Evolutionary conservation across 1,284 basidiomycete species (phyloP).

Genomic region (Vanrija humicola): DNA sequence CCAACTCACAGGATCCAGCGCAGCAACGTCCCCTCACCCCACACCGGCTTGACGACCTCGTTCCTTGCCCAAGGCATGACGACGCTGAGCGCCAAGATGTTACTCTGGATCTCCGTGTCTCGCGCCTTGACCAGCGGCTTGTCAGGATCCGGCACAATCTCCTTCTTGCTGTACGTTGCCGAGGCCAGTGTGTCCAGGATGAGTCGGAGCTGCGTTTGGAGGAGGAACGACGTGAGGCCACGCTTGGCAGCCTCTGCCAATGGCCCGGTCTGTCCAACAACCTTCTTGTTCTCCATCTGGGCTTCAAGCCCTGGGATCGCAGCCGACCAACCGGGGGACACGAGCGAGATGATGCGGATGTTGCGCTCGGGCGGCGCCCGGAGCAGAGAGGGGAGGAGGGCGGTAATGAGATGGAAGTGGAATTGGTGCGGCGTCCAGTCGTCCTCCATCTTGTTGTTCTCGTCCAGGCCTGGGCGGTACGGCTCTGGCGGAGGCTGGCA

Average conservation of each 20-base stretch:
- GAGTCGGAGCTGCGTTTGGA: constrained; percentile 39
- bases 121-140: constrained; percentile 19
- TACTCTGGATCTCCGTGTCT: constrained; percentile 37
- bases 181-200: constrained; percentile 44
- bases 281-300: background rate
- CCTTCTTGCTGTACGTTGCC: constrained; percentile 17
- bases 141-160: constrained; percentile 22
- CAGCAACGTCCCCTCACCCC: constrained; percentile 20
- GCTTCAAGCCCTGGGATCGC: constrained; percentile 55
- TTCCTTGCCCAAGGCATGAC: constrained; percentile 46
- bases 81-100: constrained; percentile 42
- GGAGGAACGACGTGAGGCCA: constrained; percentile 33
- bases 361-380: constrained; percentile 75
- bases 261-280: background rate
- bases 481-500: constrained; percentile 2
- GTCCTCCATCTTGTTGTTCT: constrained; percentile 3
- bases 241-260: constrained; percentile 20
- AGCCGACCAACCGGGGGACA: constrained; percentile 80
- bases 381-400: constrained; percentile 70
- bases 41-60: constrained; percentile 36
- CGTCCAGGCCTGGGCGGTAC: background rate
- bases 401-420: constrained; percentile 66
- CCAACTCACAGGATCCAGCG: constrained; percentile 31
- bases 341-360: constrained; percentile 72
- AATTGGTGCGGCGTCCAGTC: constrained; percentile 43